Conservation (phyloP, 257 asterid species). For the Primulina tabacum region DNA sequence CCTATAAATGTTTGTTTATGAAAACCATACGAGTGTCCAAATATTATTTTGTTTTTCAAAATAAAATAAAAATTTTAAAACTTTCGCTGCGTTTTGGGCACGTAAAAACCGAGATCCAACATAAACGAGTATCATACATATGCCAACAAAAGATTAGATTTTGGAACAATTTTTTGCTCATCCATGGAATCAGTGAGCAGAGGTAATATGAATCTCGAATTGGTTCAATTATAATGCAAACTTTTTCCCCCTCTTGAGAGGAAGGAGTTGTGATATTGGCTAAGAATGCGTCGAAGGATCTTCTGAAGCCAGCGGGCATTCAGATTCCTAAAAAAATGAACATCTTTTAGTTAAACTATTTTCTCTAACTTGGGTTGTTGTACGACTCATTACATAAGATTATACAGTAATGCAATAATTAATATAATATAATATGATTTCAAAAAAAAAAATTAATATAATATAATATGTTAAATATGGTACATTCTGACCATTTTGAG, state of each 20-base stretch:
- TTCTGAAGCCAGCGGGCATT: conserved; percentile 57
- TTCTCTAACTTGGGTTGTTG: not conserved
- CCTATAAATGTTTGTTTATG: too few relatives aligned
- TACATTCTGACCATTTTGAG: not conserved
- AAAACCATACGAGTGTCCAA: too few relatives aligned
- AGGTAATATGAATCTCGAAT: not conserved
- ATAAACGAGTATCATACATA: conserved; percentile 46
- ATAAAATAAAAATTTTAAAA: too few relatives aligned
- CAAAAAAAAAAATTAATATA: too few relatives aligned
- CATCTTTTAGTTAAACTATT: conserved; percentile 19
- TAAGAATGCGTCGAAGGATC: conserved; percentile 48
- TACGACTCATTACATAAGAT: too few relatives aligned
- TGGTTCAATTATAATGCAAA: not conserved
- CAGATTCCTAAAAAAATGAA: conserved; percentile 58
- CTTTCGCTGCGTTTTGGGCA: too few relatives aligned
- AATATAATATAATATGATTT: not conserved
- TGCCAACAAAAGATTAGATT: not conserved
- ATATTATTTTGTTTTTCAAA: too few relatives aligned
- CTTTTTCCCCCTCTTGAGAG: conserved; percentile 27
- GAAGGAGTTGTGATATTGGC: conserved; percentile 47
- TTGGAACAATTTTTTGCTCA: not conserved
- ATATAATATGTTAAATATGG: not conserved
- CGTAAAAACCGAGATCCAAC: too few relatives aligned
- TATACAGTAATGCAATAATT: not conserved
- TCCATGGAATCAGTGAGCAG: not conserved